These are phyloP conservation scores for Fusarium verticillioides DNA, from an alignment of 2,329 filamentous ascomycete species.

Conservation along the genomic window DNA sequence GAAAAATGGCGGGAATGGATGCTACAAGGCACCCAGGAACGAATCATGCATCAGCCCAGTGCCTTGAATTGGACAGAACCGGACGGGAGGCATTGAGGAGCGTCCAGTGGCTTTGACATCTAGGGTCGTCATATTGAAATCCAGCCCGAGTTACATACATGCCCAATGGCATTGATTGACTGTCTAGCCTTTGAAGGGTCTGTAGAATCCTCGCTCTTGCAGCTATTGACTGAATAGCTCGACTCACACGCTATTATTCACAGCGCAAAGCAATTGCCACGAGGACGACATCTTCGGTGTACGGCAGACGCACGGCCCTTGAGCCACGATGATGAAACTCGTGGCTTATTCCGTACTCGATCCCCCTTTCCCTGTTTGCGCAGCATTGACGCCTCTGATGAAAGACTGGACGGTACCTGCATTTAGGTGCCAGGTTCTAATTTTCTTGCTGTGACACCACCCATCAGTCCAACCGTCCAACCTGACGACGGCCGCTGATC, in stretches of 20 bases:
- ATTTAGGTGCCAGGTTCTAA: not conserved
- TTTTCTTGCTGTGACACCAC: not conserved
- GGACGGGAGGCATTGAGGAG: conserved; percentile 14
- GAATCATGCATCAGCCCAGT: conserved; percentile 17
- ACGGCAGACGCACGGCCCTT: conserved; percentile 22
- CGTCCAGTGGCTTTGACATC: not conserved
- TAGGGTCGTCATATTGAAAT: conserved; percentile 21
- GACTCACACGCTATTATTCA: not conserved
- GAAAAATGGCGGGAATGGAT: conserved; percentile 17
- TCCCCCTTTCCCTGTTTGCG: conserved; percentile 11
- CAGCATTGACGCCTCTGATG: conserved; percentile 20
- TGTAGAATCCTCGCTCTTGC: not conserved
- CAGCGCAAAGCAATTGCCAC: not conserved
- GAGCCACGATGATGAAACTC: conserved; percentile 22
- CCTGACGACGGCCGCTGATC: conserved; percentile 17
- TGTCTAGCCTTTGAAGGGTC: not conserved
- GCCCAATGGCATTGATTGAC: conserved; percentile 1
- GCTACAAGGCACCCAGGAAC: conserved; percentile 40
- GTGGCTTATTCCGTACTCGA: conserved; percentile 6
- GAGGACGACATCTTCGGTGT: conserved; percentile 4
- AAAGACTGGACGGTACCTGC: conserved; percentile 1
- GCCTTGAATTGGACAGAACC: conserved; percentile 8
- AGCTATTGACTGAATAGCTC: not conserved
- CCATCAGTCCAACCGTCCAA: conserved; percentile 2
- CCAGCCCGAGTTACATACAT: not conserved